phyloP scores from a whole-genome alignment of 2,329 filamentous ascomycete species.

The Alternaria brassicicola region DNA sequence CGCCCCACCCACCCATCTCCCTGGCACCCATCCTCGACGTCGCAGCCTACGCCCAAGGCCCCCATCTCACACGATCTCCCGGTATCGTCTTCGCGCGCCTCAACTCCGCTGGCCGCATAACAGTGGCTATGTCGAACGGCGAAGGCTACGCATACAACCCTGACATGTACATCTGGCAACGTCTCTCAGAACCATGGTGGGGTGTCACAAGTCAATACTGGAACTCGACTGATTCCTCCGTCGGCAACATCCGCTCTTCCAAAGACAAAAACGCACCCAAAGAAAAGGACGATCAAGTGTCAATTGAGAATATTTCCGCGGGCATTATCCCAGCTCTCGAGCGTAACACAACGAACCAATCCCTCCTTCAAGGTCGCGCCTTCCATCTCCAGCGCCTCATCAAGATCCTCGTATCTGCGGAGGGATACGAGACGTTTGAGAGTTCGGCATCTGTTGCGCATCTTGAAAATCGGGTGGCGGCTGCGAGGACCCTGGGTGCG shows the following conservation, averaged over 20 bases:
- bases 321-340: slow-evolving; percentile 94
- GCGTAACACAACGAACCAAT: slow-evolving; percentile 91
- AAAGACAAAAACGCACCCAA: slow-evolving; percentile 33
- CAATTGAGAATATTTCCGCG: slow-evolving; percentile 72
- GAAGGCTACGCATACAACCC: slow-evolving; percentile 92
- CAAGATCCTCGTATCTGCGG: slow-evolving; percentile 83
- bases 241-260: slow-evolving; percentile 77
- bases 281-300: slow-evolving; percentile 55
- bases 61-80: slow-evolving; percentile 78
- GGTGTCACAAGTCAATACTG: slow-evolving; percentile 97
- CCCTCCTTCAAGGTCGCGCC: slow-evolving; percentile 86
- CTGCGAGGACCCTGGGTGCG: slow-evolving; percentile 80
- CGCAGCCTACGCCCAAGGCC: slow-evolving; percentile 77
- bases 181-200: slow-evolving; percentile 97
- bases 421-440: slow-evolving; percentile 92
- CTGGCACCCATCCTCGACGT: slow-evolving; percentile 88
- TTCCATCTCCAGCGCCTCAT: slow-evolving; percentile 91
- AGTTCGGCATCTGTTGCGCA: slow-evolving; percentile 91
- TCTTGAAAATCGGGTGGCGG: slow-evolving; percentile 91
- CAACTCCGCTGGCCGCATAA: slow-evolving; percentile 82
- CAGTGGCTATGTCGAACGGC: slow-evolving; percentile 92
- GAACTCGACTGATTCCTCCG: slow-evolving; percentile 94
- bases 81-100: slow-evolving; percentile 89
- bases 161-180: slow-evolving; percentile 88
- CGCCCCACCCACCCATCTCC: slow-evolving; percentile 88